Base-by-base conservation (phyloP, 805 yeast species). In the Wickerhamomyces mucosus region DNA sequence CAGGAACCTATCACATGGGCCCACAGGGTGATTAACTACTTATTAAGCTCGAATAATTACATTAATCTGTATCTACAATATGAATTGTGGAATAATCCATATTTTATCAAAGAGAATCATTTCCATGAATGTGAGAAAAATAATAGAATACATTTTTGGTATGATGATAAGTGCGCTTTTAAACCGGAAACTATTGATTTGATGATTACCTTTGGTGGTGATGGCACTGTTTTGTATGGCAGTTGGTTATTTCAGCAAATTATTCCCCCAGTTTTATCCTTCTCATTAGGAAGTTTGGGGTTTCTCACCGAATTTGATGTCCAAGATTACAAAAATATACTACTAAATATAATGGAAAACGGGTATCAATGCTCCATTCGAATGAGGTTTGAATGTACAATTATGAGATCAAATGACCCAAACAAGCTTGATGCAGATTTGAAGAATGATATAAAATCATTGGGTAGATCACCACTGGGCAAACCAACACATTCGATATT, bases 191-290 rank as follows among this genome's bases (percentile, higher is more conserved):
- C 50, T 18, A 66, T 64, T 42, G 84, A 78, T 45, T 55, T 78
- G 34, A 65, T 77, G 1, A 63, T 78, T 15, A 73, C 83, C 1
- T 53, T 77, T 18, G 85, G 85, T 15, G 85, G 85, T 9, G 85
- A 77, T 47, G 85, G 85, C 6, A 77, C 85, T 0, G 78, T 76
- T 25, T 49, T 77, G 17, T 69, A 72, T 40, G 81, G 78, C 1
- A 76, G 79, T 2, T 68, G 77, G 33, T 50, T 74, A 18, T 78
- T 77, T 46, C 74, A 68, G 51, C 53, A 56, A 15, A 61, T 59
- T 22, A 80, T 75, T 5, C 84, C 85, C 0, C 85, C 84, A 4
- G 70, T 77, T 4, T 50, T 77, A 36, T 67, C 79, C 16, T 78
- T 76, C 48, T 66, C 80, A 1, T 54, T 77, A 48, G 85, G 85